Evolutionary conservation across 2,329 filamentous ascomycete species (phyloP).

Genomic region (Penicillium sp.): DNA sequence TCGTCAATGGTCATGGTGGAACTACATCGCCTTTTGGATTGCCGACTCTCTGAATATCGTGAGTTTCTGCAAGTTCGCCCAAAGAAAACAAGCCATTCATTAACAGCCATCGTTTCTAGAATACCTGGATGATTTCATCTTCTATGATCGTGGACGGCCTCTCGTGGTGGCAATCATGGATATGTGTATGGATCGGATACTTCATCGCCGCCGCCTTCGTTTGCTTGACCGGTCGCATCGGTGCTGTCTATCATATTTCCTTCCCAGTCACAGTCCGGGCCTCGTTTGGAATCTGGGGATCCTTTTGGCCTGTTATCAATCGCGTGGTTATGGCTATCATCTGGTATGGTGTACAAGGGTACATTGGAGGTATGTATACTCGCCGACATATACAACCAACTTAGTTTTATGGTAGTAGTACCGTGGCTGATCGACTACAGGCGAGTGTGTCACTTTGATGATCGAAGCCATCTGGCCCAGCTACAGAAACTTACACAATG

Average conservation of each 20-base stretch:
- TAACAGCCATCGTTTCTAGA: conserved; percentile 45
- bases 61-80: conserved; percentile 23
- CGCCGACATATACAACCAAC: not conserved
- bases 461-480: conserved; percentile 78
- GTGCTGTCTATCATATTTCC: conserved; percentile 84
- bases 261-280: conserved; percentile 80
- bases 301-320: conserved; percentile 86
- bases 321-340: conserved; percentile 85
- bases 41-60: conserved; percentile 82
- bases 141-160: conserved; percentile 77
- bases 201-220: conserved; percentile 76
- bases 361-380: conserved; percentile 67
- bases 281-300: conserved; percentile 88
- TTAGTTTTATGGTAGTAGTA: too few relatives aligned
- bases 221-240: conserved; percentile 78
- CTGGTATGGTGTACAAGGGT: conserved; percentile 77
- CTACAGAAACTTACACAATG: conserved; percentile 66
- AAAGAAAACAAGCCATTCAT: not conserved
- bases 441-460: conserved; percentile 85
- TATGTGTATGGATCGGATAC: conserved; percentile 89
- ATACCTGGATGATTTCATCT: conserved; percentile 92
- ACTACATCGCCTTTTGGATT: conserved; percentile 88
- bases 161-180: conserved; percentile 90
- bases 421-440: conserved; percentile 41
- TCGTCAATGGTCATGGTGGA: conserved; percentile 83